phyloP scores from a whole-genome alignment of 2,329 filamentous ascomycete genomes.

The Trichoderma afroharzianum region DNA sequence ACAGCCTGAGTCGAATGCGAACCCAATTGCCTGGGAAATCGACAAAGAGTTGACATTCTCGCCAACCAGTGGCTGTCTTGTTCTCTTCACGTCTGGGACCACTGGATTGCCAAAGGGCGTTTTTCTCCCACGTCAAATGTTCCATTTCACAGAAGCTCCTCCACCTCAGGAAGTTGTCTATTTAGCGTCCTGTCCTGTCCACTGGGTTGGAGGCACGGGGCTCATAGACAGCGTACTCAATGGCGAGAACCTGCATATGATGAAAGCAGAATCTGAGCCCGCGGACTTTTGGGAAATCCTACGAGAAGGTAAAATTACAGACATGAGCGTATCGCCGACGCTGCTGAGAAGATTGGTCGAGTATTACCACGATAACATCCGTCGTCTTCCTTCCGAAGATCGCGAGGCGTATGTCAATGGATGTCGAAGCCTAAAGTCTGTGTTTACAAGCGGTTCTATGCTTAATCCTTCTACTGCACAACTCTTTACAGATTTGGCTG shows the following conservation, averaged over 20 bases:
- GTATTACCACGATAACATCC: neutral
- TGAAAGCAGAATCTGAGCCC: neutral
- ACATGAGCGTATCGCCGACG: neutral
- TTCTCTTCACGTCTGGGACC: conserved; percentile 48
- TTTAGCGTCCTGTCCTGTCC: neutral
- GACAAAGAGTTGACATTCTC: neutral
- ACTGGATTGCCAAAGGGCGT: conserved; percentile 52
- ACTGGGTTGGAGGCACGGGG: neutral
- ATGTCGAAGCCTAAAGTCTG: neutral
- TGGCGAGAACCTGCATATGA: neutral
- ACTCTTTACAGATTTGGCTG: neutral
- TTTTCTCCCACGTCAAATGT: conserved; percentile 43
- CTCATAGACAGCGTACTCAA: neutral
- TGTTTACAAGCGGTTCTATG: neutral
- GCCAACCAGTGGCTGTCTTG: conserved; percentile 37
- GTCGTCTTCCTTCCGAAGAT: neutral
- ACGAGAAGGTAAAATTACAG: neutral
- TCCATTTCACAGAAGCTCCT: neutral
- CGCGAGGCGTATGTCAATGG: neutral
- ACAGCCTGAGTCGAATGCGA: neutral
- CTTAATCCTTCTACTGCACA: neutral
- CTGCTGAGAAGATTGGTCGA: neutral
- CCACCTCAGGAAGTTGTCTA: neutral
- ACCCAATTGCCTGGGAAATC: neutral
- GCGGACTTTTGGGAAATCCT: neutral